Percentiles rank a stretch among this genome's conserved stretches.
Evolutionary conservation across 305 asterid genomes (phyloP).

Genomic region (Andrographis paniculata): DNA sequence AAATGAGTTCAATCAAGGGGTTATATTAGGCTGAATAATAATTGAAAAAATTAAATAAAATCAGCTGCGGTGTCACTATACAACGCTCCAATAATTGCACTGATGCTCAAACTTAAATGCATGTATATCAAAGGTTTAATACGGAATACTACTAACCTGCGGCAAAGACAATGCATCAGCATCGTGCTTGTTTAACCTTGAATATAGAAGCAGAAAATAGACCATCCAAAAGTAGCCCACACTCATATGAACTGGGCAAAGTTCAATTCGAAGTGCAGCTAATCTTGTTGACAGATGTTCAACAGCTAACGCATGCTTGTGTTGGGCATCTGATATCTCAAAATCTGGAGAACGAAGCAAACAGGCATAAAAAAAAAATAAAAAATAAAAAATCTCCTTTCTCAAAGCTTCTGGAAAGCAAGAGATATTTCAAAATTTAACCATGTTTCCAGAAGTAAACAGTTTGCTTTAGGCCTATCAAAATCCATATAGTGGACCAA

Average conservation of each 20-base stretch:
- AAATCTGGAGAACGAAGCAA: slow-evolving; percentile 46
- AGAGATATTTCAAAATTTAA: too few relatives aligned
- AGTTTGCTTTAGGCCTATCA: too few relatives aligned
- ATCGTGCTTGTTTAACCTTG: slow-evolving; percentile 72
- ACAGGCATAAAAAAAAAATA: slow-evolving; percentile 3
- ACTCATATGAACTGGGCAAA: slow-evolving; percentile 89
- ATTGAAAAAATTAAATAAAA: slow-evolving; percentile 9
- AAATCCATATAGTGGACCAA: too few relatives aligned
- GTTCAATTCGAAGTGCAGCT: slow-evolving; percentile 92
- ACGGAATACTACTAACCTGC: slow-evolving; percentile 46
- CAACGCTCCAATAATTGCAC: background rate
- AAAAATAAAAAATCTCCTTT: too few relatives aligned
- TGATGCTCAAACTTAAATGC: slow-evolving; percentile 3
- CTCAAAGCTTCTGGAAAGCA: too few relatives aligned
- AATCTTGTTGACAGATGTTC: slow-evolving; percentile 77
- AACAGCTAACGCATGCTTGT: slow-evolving; percentile 67
- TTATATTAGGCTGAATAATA: too few relatives aligned
- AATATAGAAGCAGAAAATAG: slow-evolving; percentile 83
- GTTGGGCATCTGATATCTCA: slow-evolving; percentile 66
- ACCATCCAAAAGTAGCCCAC: slow-evolving; percentile 98
- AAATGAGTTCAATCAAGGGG: too few relatives aligned
- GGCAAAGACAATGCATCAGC: slow-evolving; percentile 65
- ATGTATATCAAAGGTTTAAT: slow-evolving; percentile 1
- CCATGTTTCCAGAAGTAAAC: too few relatives aligned
- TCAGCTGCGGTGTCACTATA: slow-evolving; percentile 12